Conservation (phyloP, 2,329 filamentous ascomycete genomes). For the Allantophomopsis lycopodina region DNA sequence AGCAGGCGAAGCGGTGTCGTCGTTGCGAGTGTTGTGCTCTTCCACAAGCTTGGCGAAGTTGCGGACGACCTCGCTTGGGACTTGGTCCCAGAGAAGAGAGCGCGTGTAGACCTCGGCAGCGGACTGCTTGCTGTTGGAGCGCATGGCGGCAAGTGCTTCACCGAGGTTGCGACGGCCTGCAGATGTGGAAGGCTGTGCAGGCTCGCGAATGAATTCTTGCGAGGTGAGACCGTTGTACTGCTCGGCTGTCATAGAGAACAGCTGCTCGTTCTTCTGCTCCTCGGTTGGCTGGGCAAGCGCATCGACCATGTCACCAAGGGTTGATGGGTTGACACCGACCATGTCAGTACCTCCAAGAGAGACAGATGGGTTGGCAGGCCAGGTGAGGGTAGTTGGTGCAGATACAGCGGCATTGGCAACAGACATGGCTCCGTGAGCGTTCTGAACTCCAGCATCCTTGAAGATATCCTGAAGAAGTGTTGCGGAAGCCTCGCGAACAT, state of each 20-base stretch:
- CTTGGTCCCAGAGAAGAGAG: slow-evolving; percentile 86
- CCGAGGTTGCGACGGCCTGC: slow-evolving; percentile 62
- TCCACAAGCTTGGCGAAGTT: slow-evolving; percentile 88
- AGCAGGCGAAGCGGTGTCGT: slow-evolving; percentile 1
- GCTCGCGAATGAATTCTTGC: slow-evolving; percentile 54
- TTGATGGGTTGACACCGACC: slow-evolving; percentile 38
- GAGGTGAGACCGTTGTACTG: slow-evolving; percentile 81
- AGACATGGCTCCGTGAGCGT: slow-evolving; percentile 25
- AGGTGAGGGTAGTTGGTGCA: slow-evolving; percentile 35
- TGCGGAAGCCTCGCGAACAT: slow-evolving; percentile 66
- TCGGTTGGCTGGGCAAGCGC: slow-evolving; percentile 62
- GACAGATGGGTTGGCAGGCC: slow-evolving; percentile 21
- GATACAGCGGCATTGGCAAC: slow-evolving; percentile 28
- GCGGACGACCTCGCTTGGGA: slow-evolving; percentile 79
- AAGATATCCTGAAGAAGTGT: slow-evolving; percentile 69
- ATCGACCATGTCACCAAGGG: slow-evolving; percentile 53
- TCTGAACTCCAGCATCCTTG: slow-evolving; percentile 57
- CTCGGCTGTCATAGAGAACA: slow-evolving; percentile 72
- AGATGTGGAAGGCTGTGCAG: slow-evolving; percentile 35
- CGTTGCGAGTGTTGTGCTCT: slow-evolving; percentile 42
- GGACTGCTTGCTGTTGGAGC: slow-evolving; percentile 53
- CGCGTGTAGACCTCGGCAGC: slow-evolving; percentile 86
- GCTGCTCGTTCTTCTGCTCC: slow-evolving; percentile 76
- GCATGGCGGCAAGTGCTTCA: slow-evolving; percentile 69
- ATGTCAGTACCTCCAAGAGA: slow-evolving; percentile 27